Evolutionary conservation across 2,329 filamentous ascomycete species (phyloP).

Genomic region (Fusarium kyushuense): DNA sequence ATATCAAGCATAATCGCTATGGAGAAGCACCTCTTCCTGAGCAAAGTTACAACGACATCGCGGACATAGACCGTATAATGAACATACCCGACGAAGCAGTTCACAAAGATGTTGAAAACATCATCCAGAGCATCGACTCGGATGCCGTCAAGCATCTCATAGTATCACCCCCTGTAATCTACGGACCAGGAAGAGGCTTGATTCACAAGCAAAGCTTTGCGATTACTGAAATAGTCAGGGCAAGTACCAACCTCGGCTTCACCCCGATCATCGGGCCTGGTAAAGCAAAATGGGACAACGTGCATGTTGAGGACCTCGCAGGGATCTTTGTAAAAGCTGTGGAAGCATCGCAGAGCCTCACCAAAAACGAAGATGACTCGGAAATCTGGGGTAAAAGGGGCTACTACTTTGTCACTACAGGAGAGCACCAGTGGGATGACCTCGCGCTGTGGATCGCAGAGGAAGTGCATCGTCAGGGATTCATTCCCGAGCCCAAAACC

Average conservation of each 20-base stretch:
- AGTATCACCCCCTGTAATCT: constrained; percentile 64
- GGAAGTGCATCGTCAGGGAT: constrained; percentile 57
- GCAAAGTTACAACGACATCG: constrained; percentile 68
- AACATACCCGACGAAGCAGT: constrained; percentile 66
- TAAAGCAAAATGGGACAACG: constrained; percentile 64
- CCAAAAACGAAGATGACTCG: constrained; percentile 63
- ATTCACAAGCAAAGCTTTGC: constrained; percentile 64
- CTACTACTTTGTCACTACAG: constrained; percentile 71
- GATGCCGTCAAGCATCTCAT: constrained; percentile 58
- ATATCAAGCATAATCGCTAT: constrained; percentile 55
- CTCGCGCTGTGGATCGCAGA: constrained; percentile 67
- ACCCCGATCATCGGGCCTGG: constrained; percentile 60
- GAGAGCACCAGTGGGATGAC: constrained; percentile 72
- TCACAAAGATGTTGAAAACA: constrained; percentile 77
- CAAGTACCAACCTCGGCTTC: constrained; percentile 58
- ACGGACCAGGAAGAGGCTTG: constrained; percentile 62
- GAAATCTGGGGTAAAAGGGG: constrained; percentile 73
- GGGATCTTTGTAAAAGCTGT: constrained; percentile 59
- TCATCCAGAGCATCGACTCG: constrained; percentile 63
- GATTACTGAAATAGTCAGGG: constrained; percentile 58
- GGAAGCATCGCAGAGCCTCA: constrained; percentile 66
- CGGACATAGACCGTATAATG: constrained; percentile 66
- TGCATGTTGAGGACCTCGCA: constrained; percentile 63
- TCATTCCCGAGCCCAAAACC: constrained; percentile 44
- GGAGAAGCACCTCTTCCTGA: constrained; percentile 59